Conservation (phyloP, 176 grass and related monocot species). For the Triticum dicoccoides region DNA sequence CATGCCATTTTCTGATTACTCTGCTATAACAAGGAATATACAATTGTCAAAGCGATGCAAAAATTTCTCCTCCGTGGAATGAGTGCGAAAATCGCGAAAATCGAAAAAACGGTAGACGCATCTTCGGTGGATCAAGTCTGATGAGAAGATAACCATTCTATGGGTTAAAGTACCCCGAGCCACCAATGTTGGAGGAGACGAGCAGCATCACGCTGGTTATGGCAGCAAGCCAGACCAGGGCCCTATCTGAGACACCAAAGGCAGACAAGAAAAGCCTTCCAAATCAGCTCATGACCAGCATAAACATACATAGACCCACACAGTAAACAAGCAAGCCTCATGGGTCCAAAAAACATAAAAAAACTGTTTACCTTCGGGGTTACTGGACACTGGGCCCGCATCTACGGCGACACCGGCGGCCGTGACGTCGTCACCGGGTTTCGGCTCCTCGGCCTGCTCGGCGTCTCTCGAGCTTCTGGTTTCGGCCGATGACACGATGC, state of each 20-base stretch:
- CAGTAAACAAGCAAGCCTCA: neutral
- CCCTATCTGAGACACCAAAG: slow-evolving; percentile 48
- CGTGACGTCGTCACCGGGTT: neutral
- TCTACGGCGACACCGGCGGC: neutral
- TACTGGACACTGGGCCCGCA: slow-evolving; percentile 34
- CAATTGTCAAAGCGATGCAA: neutral
- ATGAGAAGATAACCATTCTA: slow-evolving; percentile 16
- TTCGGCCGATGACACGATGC: slow-evolving; percentile 82
- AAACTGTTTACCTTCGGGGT: slow-evolving; percentile 37
- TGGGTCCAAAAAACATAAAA: neutral
- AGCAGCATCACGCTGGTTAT: slow-evolving; percentile 65
- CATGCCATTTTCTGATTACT: neutral
- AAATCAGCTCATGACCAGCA: neutral
- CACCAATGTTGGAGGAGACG: slow-evolving; percentile 64
- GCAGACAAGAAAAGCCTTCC: neutral
- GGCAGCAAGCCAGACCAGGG: slow-evolving; percentile 75
- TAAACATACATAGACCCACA: neutral
- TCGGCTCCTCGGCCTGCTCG: slow-evolving; percentile 19
- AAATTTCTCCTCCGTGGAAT: neutral
- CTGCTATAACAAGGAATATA: neutral
- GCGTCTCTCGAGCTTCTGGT: slow-evolving; percentile 39
- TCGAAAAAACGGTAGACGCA: neutral
- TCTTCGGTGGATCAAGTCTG: neutral
- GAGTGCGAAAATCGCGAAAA: neutral
- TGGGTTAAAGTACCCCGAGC: slow-evolving; percentile 85